Conservation (phyloP, 116 monocot species). For the Phalaenopsis hybrid region DNA sequence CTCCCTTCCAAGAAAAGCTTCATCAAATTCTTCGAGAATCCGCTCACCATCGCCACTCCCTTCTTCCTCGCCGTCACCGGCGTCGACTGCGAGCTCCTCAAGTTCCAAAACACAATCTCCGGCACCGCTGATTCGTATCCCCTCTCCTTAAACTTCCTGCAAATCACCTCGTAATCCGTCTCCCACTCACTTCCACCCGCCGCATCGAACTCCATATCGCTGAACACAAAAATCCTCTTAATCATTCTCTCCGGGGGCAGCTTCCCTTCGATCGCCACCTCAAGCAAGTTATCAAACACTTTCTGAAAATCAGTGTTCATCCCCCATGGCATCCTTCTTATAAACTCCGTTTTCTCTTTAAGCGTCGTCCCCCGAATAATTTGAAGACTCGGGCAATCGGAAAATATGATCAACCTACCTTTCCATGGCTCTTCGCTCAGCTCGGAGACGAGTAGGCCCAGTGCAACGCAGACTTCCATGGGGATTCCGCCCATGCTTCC, state of each 20-base stretch:
- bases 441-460: constrained; percentile 56
- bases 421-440: constrained; percentile 80
- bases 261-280: constrained; percentile 30
- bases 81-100: constrained; percentile 23
- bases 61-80: constrained; percentile 35
- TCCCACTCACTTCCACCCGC: constrained; percentile 44
- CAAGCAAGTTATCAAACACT: constrained; percentile 57
- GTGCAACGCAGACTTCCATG: constrained; percentile 50
- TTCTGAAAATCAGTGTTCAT: constrained; percentile 48
- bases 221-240: constrained; percentile 68
- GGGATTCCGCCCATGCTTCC: constrained; percentile 42
- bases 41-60: constrained; percentile 63
- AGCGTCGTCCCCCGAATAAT: constrained; percentile 31
- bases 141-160: constrained; percentile 34
- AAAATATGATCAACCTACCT: constrained; percentile 54
- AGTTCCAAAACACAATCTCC: constrained; percentile 68
- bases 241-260: constrained; percentile 51
- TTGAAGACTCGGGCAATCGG: constrained; percentile 35
- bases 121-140: constrained; percentile 46
- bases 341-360: constrained; percentile 32
- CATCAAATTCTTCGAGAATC: constrained; percentile 69
- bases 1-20: constrained; percentile 43
- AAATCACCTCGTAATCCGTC: constrained; percentile 57
- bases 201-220: constrained; percentile 78
- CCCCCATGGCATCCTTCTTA: constrained; percentile 48